Conservation (phyloP, 805 yeast species). For the Suhomyces prunicola region DNA sequence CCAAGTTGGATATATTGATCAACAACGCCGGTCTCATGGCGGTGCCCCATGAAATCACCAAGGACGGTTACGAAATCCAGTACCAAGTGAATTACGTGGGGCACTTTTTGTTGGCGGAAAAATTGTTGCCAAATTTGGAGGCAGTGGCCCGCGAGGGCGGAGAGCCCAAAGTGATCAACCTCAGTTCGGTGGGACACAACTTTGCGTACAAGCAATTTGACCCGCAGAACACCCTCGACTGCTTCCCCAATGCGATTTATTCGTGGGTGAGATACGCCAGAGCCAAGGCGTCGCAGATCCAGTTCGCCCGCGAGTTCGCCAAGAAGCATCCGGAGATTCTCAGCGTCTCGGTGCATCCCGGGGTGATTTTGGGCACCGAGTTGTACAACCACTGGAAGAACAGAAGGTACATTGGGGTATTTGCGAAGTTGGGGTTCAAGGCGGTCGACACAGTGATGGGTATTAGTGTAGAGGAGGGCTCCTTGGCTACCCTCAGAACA, state of each 20-base stretch:
- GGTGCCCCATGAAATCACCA: slow-evolving; percentile 32
- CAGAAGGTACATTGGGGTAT: slow-evolving; percentile 18
- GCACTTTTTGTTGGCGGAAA: slow-evolving; percentile 32
- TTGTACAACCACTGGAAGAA: slow-evolving; percentile 29
- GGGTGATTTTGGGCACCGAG: slow-evolving; percentile 32
- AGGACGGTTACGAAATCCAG: slow-evolving; percentile 39
- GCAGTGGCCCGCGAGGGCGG: slow-evolving; percentile 14
- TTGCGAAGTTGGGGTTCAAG: slow-evolving; percentile 14
- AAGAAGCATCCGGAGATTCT: slow-evolving; percentile 28
- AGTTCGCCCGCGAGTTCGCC: slow-evolving; percentile 26
- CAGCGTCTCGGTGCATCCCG: slow-evolving; percentile 38
- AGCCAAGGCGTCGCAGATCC: slow-evolving; percentile 34
- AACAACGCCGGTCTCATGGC: slow-evolving; percentile 44
- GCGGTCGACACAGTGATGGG: slow-evolving; percentile 19
- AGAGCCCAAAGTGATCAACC: slow-evolving; percentile 29
- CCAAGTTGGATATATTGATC: slow-evolving; percentile 29
- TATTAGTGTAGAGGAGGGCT: slow-evolving; percentile 33
- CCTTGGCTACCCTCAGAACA: slow-evolving; percentile 30
- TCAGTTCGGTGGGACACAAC: slow-evolving; percentile 35
- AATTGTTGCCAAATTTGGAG: slow-evolving; percentile 25
- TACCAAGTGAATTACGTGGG: slow-evolving; percentile 38
- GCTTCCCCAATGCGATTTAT: slow-evolving; percentile 22
- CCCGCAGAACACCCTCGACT: slow-evolving; percentile 22
- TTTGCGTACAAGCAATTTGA: slow-evolving; percentile 19
- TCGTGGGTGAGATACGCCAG: slow-evolving; percentile 35